phyloP scores from a whole-genome alignment of 768 basidiomycete species.

The Russula sp. region DNA sequence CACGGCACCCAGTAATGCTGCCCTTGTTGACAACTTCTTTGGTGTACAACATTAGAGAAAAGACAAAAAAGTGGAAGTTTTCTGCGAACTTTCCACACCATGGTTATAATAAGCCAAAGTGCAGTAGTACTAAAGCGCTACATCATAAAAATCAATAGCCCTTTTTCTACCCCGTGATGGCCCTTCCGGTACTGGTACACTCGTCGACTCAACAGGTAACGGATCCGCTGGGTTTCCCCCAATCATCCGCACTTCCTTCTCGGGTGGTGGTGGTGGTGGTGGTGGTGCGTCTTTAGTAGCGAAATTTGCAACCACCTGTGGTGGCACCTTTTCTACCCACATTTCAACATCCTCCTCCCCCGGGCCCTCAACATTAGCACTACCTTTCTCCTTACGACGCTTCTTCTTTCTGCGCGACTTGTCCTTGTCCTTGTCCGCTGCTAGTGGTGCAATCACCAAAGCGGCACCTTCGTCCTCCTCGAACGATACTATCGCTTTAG shows the following conservation, averaged over 20 bases:
- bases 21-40: too few species aligned
- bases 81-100: too few species aligned
- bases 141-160: conserved; percentile 34
- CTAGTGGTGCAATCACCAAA: conserved; percentile 30
- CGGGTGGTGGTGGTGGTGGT: neutral
- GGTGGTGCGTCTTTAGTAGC: neutral
- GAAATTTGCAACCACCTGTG: conserved; percentile 47
- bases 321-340: conserved; percentile 67
- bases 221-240: neutral
- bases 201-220: neutral
- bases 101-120: too few species aligned
- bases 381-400: conserved; percentile 38
- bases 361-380: conserved; percentile 34
- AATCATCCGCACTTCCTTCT: neutral
- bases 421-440: conserved; percentile 38
- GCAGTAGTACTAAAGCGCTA: neutral
- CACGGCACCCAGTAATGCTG: too few species aligned
- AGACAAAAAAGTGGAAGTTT: too few species aligned
- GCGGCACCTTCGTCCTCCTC: conserved; percentile 59
- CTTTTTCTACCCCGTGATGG: conserved; percentile 32
- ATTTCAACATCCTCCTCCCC: conserved; percentile 46
- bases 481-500: conserved; percentile 67
- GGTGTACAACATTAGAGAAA: too few species aligned
- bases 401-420: conserved; percentile 44
- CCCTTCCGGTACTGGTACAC: conserved; percentile 18